Base-by-base conservation (phyloP, 345 rosid genomes). In the Acer campestre region DNA sequence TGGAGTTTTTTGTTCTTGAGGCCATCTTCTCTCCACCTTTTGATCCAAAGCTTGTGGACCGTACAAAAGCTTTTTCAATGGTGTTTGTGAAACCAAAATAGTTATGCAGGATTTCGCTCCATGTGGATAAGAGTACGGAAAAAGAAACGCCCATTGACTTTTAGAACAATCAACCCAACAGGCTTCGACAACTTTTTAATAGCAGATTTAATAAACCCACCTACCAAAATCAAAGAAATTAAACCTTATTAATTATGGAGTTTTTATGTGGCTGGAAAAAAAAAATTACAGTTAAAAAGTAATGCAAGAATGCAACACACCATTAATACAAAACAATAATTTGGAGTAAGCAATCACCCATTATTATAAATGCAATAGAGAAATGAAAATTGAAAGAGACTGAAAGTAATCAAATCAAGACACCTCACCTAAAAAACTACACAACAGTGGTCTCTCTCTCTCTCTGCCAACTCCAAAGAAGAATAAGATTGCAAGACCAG, bases 141-240 rank as follows among this genome's bases (percentile, higher is more conserved):
- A 87, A 77, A 68, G 88, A 89, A 55, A 84, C 79, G 1, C 92
- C 92, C 94, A 90, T 89, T 35, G 64, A 55, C 27, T 25, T 67
- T 82, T 40, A n/a, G 13, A 68, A 80, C 63, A 64, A 73, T 8
- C 7, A 42, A 35, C 38, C 66, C 48, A 35, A n/a, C 74, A 62
- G 76, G 68, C 62, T 74, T 65, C 67, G 72, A 42, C 10, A 9
- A 4, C 6, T 6, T 35, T 42, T 7, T 42, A 42, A 8, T 9
- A 42, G 46, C 2, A 42, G 11, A 42, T 42, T 42, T 9, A 72
- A 42, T 44, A 23, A 66, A 66, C 79, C 78, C 77, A 74, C 59
- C 13, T 20, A 67, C 16, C 18, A 71, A 35, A 72, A 79, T 22
- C 6, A 59, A 59, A 17, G 18, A 4, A 27, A 64, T 13, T 65